A percentile compares a stretch with the other conserved stretches of the same genome.
Conservation (phyloP, 2,329 filamentous ascomycete genomes). For the Penicillium sp. region DNA sequence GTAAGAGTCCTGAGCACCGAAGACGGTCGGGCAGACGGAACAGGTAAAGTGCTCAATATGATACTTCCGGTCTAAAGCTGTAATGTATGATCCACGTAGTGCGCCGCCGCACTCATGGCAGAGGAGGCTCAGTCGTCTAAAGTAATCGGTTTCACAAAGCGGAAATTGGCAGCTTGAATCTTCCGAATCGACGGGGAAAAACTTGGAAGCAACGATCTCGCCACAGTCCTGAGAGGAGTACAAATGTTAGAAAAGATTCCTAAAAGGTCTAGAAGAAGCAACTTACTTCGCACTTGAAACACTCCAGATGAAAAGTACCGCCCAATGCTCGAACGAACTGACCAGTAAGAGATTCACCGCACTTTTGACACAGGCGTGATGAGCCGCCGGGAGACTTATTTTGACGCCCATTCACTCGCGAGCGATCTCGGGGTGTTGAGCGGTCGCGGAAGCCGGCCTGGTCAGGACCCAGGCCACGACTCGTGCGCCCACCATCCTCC, state of each 20-base stretch:
- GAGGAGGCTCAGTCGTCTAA: constrained; percentile 82
- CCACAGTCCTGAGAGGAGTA: constrained; percentile 72
- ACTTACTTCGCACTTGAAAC: constrained; percentile 92
- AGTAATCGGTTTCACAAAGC: constrained; percentile 97
- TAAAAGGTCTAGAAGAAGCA: neutral
- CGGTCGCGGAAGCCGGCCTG: constrained; percentile 32
- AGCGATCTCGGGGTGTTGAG: constrained; percentile 35
- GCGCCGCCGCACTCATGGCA: constrained; percentile 92
- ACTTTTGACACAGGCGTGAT: constrained; percentile 72
- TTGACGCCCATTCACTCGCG: constrained; percentile 36
- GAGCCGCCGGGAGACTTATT: constrained; percentile 38
- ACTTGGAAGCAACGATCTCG: constrained; percentile 96
- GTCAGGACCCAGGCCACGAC: constrained; percentile 35
- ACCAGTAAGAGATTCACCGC: constrained; percentile 79
- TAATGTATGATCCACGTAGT: constrained; percentile 94
- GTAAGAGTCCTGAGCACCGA: constrained; percentile 96
- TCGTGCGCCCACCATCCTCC: constrained; percentile 30
- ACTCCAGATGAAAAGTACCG: constrained; percentile 93
- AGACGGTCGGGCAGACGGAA: constrained; percentile 94
- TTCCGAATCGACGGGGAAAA: constrained; percentile 94
- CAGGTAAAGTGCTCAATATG: constrained; percentile 99
- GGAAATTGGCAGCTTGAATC: constrained; percentile 81
- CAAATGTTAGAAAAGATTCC: constrained; percentile 19
- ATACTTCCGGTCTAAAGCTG: constrained; percentile 94
- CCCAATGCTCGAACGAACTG: constrained; percentile 94